These are phyloP conservation scores for Chrysanthemum makinoi DNA, from an alignment of 129 eudicot genomes.

Conservation along the genomic window DNA sequence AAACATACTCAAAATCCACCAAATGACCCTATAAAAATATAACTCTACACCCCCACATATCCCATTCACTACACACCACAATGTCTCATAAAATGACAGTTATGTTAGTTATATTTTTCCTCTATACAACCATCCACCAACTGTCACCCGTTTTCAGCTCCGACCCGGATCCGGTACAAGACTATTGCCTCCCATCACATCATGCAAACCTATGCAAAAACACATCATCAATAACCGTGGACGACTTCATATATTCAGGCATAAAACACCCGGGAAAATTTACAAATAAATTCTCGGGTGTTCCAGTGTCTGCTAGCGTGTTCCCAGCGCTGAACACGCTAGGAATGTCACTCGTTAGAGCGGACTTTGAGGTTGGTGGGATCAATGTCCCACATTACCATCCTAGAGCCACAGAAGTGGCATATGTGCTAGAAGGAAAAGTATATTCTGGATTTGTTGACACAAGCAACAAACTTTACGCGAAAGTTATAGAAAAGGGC, in stretches of 20 bases:
- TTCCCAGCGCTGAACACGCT: slow-evolving; percentile 84
- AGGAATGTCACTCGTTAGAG: slow-evolving; percentile 83
- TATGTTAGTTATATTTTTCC: slow-evolving; percentile 29
- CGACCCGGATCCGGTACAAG: slow-evolving; percentile 76
- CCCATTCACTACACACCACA: slow-evolving; percentile 30
- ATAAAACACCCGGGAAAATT: slow-evolving; percentile 57
- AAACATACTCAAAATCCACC: slow-evolving; percentile 15
- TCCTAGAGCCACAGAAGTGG: slow-evolving; percentile 82
- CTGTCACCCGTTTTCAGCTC: slow-evolving; percentile 36
- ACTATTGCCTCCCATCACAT: slow-evolving; percentile 63
- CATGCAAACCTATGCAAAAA: slow-evolving; percentile 57
- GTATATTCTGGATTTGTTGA: slow-evolving; percentile 83
- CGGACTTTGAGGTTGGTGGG: slow-evolving; percentile 74
- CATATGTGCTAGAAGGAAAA: slow-evolving; percentile 66
- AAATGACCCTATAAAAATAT: slow-evolving; percentile 33
- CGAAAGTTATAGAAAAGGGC: slow-evolving; percentile 70
- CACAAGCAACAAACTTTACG: slow-evolving; percentile 52
- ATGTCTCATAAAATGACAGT: slow-evolving; percentile 33
- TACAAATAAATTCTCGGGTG: slow-evolving; percentile 59
- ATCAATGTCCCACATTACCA: slow-evolving; percentile 77
- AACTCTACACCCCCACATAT: slow-evolving; percentile 18
- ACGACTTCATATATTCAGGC: slow-evolving; percentile 70
- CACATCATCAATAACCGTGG: slow-evolving; percentile 49
- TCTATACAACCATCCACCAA: slow-evolving; percentile 23
- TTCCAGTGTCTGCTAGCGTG: slow-evolving; percentile 50